phyloP scores from a whole-genome alignment of 352 stramenopile species.

The Globisporangium emineosum region DNA sequence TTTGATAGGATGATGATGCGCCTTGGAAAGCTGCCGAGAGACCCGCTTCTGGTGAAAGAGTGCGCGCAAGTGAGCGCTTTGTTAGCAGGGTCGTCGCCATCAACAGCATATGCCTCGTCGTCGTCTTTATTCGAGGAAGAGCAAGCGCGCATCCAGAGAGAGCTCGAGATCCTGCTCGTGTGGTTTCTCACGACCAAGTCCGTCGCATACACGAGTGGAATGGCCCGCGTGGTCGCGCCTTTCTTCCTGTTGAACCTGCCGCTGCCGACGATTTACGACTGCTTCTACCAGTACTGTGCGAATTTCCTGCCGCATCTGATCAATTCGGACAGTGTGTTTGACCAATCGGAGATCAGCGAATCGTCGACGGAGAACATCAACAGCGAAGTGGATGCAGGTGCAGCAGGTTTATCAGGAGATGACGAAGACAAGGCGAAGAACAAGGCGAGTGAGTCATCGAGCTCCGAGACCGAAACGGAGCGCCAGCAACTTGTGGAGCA shows the following conservation, averaged over 20 bases:
- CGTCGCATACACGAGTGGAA: constrained; percentile 64
- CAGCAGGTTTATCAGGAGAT: not conserved
- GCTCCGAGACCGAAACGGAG: constrained; percentile 21
- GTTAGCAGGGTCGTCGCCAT: constrained; percentile 18
- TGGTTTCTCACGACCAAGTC: constrained; percentile 84
- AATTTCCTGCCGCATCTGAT: constrained; percentile 73
- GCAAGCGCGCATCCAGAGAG: constrained; percentile 41
- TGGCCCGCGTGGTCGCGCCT: constrained; percentile 69
- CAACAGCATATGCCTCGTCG: not conserved
- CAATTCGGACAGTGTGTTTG: constrained; percentile 35
- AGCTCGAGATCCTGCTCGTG: constrained; percentile 72
- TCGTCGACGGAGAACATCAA: constrained; percentile 14
- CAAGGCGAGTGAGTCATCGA: not conserved
- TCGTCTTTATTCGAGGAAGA: constrained; percentile 4
- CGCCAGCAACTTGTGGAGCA: constrained; percentile 70
- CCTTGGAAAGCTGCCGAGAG: constrained; percentile 58
- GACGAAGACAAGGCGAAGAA: constrained; percentile 29
- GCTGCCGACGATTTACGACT: constrained; percentile 79
- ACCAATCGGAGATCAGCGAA: constrained; percentile 25
- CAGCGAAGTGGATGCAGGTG: constrained; percentile 1
- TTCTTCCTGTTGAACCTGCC: constrained; percentile 75
- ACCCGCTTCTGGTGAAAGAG: constrained; percentile 59
- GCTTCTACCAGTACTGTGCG: constrained; percentile 83
- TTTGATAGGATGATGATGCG: constrained; percentile 70
- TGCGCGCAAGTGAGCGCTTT: constrained; percentile 43